These are phyloP conservation scores for Erysiphe neolycopersici DNA, from an alignment of 2,329 filamentous ascomycete genomes.

Conservation along the genomic window DNA sequence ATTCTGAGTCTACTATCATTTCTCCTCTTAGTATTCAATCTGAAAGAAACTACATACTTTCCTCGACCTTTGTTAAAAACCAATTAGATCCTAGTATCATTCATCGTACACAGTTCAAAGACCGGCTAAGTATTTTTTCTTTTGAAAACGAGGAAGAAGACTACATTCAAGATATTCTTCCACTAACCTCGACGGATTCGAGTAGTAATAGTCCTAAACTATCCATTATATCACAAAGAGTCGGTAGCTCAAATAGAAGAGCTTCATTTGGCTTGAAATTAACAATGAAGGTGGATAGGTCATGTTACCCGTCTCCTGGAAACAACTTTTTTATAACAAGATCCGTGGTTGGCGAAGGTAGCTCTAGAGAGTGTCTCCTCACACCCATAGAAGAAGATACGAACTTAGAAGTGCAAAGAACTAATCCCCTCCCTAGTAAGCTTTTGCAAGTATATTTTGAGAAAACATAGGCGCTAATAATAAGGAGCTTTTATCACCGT, in stretches of 20 bases:
- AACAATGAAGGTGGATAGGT: not conserved
- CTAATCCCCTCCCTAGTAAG: conserved; percentile 3
- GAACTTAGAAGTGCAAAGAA: conserved; percentile 2
- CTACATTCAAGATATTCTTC: not conserved
- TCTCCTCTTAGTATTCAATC: conserved; percentile 1
- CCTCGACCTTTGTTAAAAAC: conserved; percentile 16
- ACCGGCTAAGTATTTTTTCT: conserved; percentile 15
- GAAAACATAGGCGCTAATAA: conserved; percentile 7
- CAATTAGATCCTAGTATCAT: conserved; percentile 19
- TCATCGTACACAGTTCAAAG: conserved; percentile 16
- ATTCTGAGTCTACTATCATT: conserved; percentile 2
- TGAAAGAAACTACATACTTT: conserved; percentile 13
- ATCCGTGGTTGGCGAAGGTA: conserved; percentile 3
- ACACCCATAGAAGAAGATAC: conserved; percentile 11
- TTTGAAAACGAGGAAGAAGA: conserved; percentile 10
- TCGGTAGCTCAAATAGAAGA: not conserved
- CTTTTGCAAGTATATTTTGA: not conserved
- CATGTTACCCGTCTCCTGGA: not conserved
- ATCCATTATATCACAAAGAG: not conserved
- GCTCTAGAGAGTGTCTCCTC: conserved; percentile 7
- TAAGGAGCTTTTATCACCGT: conserved; percentile 25
- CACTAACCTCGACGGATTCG: not conserved
- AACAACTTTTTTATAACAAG: not conserved
- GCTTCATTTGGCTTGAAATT: not conserved
- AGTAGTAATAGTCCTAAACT: not conserved